phyloP scores from a whole-genome alignment of 73 alveolate genomes.

The Paramecium caudatum region DNA sequence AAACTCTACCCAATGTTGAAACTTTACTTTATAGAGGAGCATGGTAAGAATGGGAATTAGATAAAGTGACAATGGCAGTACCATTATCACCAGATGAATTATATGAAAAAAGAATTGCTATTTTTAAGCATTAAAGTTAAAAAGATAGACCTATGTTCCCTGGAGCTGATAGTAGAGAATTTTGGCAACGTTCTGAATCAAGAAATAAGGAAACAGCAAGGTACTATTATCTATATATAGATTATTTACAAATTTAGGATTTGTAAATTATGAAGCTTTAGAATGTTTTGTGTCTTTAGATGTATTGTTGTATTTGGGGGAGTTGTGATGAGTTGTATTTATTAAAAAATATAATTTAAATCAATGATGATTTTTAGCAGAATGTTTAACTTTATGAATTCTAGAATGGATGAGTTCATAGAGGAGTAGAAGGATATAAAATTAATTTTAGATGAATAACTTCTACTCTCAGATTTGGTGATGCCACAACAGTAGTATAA shows the following conservation, averaged over 20 bases:
- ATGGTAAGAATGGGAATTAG: constrained; percentile 81
- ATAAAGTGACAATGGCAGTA: constrained; percentile 77
- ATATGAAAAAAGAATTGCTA: constrained; percentile 73
- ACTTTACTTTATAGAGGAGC: constrained; percentile 80
- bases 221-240: background rate
- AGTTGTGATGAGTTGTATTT: background rate
- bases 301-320: constrained; percentile 33
- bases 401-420: constrained; percentile 41
- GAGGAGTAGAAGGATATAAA: background rate
- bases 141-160: constrained; percentile 82
- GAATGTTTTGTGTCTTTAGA: constrained; percentile 67
- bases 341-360: constrained; percentile 23
- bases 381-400: constrained; percentile 43
- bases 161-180: constrained; percentile 78
- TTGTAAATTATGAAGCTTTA: constrained; percentile 52
- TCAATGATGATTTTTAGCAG: constrained; percentile 15
- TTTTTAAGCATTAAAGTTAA: constrained; percentile 75
- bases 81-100: constrained; percentile 80
- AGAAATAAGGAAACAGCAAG: constrained; percentile 65
- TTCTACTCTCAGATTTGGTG: background rate
- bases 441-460: constrained; percentile 19
- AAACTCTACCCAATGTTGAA: constrained; percentile 51
- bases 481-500: background rate
- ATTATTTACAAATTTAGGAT: constrained; percentile 47
- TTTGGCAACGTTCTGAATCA: constrained; percentile 78